Conservation (phyloP, 257 asterid genomes). For the Rhazya stricta region DNA sequence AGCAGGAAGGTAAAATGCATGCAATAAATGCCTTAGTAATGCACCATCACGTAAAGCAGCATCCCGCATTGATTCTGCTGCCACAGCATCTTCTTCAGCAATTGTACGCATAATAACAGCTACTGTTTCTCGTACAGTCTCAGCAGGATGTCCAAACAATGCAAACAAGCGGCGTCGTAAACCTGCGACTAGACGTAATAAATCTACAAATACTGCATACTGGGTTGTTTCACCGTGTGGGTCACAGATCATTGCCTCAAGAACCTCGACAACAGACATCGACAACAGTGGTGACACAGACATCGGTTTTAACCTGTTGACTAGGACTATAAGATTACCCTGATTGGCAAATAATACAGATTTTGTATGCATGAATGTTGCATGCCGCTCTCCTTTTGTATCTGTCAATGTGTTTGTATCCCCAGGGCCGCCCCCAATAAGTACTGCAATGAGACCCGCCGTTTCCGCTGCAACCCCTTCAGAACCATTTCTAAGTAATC, state of each 20-base stretch:
- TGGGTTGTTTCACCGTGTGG: conserved; percentile 96
- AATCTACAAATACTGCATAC: conserved; percentile 85
- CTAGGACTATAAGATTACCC: conserved; percentile 69
- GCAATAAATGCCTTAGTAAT: conserved; percentile 83
- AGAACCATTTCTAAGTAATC: conserved; percentile 93
- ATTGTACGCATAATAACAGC: conserved; percentile 98
- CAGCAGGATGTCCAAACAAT: conserved; percentile 95
- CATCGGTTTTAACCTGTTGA: conserved; percentile 81
- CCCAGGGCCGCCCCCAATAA: conserved; percentile 98
- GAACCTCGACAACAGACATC: conserved; percentile 90
- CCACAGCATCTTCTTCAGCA: conserved; percentile 99
- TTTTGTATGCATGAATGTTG: conserved; percentile 89
- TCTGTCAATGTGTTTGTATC: conserved; percentile 61
- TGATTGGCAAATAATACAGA: conserved; percentile 82
- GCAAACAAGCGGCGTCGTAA: conserved; percentile 96
- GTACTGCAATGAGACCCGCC: conserved; percentile 82
- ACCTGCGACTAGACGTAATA: conserved; percentile 94
- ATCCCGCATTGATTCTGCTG: conserved; percentile 99
- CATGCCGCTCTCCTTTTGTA: conserved; percentile 93
- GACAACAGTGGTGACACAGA: conserved; percentile 92
- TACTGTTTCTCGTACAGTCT: conserved; percentile 86
- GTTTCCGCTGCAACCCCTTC: conserved; percentile 94
- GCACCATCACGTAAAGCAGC: conserved; percentile 99
- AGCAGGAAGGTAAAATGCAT: conserved; percentile 90
- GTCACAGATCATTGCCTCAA: conserved; percentile 95